phyloP scores from a whole-genome alignment of 805 yeast species.

The Kuraishia floccosa region DNA sequence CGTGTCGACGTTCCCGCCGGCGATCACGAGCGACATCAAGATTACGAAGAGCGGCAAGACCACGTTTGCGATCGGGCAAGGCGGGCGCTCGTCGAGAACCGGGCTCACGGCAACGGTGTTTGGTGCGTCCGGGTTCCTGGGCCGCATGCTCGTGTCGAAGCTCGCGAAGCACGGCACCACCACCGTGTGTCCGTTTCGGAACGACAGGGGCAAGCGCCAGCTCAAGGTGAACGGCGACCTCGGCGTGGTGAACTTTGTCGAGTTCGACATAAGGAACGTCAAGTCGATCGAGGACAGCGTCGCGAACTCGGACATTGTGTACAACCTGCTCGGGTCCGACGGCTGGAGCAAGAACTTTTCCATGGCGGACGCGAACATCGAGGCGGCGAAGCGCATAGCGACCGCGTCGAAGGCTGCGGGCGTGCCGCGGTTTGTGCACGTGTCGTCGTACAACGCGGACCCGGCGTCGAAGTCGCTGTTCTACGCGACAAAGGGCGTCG shows the following conservation, averaged over 20 bases:
- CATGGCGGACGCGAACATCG: constrained; percentile 78
- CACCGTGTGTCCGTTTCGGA: constrained; percentile 71
- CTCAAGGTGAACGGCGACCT: constrained; percentile 77
- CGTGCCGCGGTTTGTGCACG: constrained; percentile 68
- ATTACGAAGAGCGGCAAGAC: constrained; percentile 72
- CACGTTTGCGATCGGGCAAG: constrained; percentile 56
- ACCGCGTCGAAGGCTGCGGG: constrained; percentile 57
- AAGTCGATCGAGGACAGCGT: constrained; percentile 68
- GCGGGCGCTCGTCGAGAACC: constrained; percentile 78
- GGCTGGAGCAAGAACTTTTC: constrained; percentile 68
- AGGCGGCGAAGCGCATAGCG: constrained; percentile 67
- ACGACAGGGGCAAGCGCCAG: constrained; percentile 66
- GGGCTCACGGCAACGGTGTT: constrained; percentile 86
- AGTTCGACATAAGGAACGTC: constrained; percentile 71
- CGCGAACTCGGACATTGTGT: constrained; percentile 73
- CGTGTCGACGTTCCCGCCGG: constrained; percentile 22
- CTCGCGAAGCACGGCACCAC: constrained; percentile 76
- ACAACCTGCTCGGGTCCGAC: constrained; percentile 69
- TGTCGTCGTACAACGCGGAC: constrained; percentile 69
- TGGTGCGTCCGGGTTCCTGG: constrained; percentile 74
- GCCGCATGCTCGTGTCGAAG: constrained; percentile 59
- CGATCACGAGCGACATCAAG: constrained; percentile 47
- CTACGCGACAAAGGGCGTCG: constrained; percentile 70
- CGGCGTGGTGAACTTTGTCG: constrained; percentile 78
- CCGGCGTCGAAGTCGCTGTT: constrained; percentile 57